Evolutionary conservation across 139 green algal species (phyloP).

Genomic region (Klebsormidium nitens): DNA sequence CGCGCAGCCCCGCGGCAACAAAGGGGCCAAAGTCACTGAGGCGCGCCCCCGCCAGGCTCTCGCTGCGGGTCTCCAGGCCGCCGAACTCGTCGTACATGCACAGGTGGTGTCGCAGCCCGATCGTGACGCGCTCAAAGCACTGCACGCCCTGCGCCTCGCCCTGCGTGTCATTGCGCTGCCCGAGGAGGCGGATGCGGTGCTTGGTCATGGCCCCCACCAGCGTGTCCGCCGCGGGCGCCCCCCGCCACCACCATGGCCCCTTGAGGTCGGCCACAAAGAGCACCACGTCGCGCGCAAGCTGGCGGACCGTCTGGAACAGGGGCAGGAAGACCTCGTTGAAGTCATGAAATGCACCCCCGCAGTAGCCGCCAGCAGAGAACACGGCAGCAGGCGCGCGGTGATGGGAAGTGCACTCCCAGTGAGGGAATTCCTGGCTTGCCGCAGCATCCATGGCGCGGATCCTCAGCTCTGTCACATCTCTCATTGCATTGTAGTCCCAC

Average conservation of each 20-base stretch:
- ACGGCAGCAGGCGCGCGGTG: conserved; percentile 6
- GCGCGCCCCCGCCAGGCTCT: too few relatives aligned
- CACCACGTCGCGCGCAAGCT: conserved; percentile 1
- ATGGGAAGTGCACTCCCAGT: not conserved
- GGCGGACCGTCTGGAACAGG: not conserved
- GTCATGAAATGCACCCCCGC: conserved; percentile 4
- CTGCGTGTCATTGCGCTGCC: not conserved
- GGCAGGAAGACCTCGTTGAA: conserved; percentile 9
- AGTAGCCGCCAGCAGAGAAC: conserved; percentile 7
- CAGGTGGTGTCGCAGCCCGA: not conserved
- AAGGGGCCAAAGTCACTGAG: too few relatives aligned
- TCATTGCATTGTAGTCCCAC: not conserved
- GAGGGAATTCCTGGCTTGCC: not conserved
- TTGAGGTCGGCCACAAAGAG: not conserved
- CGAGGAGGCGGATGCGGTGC: conserved; percentile 2
- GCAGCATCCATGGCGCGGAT: not conserved
- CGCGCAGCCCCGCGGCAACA: too few relatives aligned
- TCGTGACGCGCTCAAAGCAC: not conserved
- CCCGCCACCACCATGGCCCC: not conserved
- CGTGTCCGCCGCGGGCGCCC: not conserved
- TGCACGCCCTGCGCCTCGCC: too few relatives aligned
- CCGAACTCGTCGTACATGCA: too few relatives aligned
- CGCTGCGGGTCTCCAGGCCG: too few relatives aligned
- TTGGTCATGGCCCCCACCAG: conserved; percentile 12
- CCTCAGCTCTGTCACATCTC: not conserved